Evolutionary conservation across 306 rosid species (phyloP), one percentile per base, ranked within the genome.

Genomic region (Oxytropis ochrocephala): DNA sequence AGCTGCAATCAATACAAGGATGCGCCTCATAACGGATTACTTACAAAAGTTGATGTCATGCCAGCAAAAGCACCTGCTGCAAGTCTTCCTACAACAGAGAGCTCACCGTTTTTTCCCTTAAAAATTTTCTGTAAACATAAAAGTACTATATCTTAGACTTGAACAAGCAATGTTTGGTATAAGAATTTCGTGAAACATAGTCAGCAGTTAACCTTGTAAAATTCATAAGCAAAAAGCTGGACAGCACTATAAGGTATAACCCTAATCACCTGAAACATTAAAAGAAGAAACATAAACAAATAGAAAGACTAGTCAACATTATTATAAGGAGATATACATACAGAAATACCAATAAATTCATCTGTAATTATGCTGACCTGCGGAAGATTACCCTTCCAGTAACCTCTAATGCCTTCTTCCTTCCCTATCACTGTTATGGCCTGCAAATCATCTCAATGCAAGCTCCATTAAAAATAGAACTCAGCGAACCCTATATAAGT

Each of bases 31-130:
- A 71, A 38, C n/a, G 35, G 70, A 72, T 48, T 47, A 72, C 98
- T 86, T 69, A 93, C 98, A 79, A 90, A 84, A 69, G 97, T 90
- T 65, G 97, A 90, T 32, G 98, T 93, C 98, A 93, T 90, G 84
- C 98, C 98, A 10, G 97, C 98, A 80, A 90, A 90, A 73, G 94
- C 98, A 73, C 98, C 98, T 39, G 98, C 97, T 18, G 91, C 91
- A 62, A 93, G 97, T 85, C 98, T 85, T 79, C 97, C 98, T 48
- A 86, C 36, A 70, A 90, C 88, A 59, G 98, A 88, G 38, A 93
- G 91, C 63, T 93, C 96, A 11, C 71, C 89, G 74, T 88, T 81
- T 73, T 82, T 75, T 65, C 91, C 90, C 67, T 70, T 79, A 74
- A 93, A 90, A 54, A 93, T 59, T 79, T 93, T 88, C 98, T 93